Percentiles rank a stretch among this genome's conserved stretches.
phyloP scores from a whole-genome alignment of 2,329 filamentous ascomycete species.

The Colletotrichum chrysophilum region DNA sequence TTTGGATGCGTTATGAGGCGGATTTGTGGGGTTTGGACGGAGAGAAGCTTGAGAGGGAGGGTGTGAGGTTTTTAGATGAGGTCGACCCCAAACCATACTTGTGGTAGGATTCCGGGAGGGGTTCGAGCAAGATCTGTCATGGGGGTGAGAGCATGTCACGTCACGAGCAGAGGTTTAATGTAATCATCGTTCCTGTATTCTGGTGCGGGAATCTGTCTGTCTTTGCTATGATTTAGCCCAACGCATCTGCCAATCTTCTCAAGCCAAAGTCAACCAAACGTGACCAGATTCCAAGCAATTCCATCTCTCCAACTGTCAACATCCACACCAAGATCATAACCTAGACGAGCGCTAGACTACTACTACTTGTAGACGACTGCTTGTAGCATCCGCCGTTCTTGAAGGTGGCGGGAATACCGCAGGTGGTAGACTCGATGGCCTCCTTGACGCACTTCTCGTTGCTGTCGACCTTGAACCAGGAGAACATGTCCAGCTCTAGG shows the following conservation, averaged over 20 bases:
- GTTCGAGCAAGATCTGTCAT: neutral
- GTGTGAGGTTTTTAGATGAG: fast-evolving
- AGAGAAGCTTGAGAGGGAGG: neutral
- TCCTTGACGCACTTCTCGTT: neutral
- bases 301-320: neutral
- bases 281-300: neutral
- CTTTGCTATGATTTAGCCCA: neutral
- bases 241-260: neutral
- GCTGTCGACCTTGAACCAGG: neutral
- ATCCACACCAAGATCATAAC: neutral
- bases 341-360: neutral
- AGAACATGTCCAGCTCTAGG: neutral
- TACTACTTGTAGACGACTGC: neutral
- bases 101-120: neutral
- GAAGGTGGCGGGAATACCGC: neutral
- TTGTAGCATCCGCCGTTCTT: neutral
- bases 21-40: neutral
- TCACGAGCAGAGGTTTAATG: neutral
- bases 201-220: neutral
- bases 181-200: neutral
- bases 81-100: neutral
- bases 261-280: neutral
- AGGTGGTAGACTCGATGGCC: neutral
- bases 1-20: neutral
- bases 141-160: neutral